Evolutionary conservation across 768 basidiomycete genomes (phyloP).

Genomic region (Agaricus subrufescens): DNA sequence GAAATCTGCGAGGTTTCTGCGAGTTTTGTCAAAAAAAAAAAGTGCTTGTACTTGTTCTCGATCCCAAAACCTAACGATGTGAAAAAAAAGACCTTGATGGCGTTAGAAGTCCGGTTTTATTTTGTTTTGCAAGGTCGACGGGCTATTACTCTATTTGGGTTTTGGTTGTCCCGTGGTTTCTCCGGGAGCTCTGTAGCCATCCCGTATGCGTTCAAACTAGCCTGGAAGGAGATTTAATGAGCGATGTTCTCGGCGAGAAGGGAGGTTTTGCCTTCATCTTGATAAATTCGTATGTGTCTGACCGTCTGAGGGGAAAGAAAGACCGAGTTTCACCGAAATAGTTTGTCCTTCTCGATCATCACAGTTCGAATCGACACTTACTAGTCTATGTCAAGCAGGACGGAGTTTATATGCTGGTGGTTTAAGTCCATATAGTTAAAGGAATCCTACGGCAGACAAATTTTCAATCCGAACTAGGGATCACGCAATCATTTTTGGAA

Average conservation of each 20-base stretch:
- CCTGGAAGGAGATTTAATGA: not conserved
- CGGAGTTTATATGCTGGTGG: not conserved
- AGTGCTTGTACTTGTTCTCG: not conserved
- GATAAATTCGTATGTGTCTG: not conserved
- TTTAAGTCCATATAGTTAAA: not conserved
- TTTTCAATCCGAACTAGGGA: not conserved
- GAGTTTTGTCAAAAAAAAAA: not conserved
- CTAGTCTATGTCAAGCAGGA: not conserved
- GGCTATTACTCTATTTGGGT: not conserved
- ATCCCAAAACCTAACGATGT: not conserved
- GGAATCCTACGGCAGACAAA: not conserved
- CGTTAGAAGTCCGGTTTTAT: not conserved
- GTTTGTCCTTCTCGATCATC: not conserved
- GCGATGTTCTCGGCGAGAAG: not conserved
- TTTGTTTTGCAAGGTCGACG: too few relatives aligned
- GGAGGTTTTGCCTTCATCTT: not conserved
- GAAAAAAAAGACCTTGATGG: not conserved
- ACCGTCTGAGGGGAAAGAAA: not conserved
- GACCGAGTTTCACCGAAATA: not conserved
- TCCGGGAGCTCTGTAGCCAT: not conserved
- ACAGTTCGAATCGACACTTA: not conserved
- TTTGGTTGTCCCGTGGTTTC: constrained; percentile 2
- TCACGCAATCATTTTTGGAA: not conserved
- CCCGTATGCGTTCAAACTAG: not conserved
- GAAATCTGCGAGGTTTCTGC: constrained; percentile 9